phyloP scores from a whole-genome alignment of 352 stramenopile species.

The Phytopythium chamaehyphon region DNA sequence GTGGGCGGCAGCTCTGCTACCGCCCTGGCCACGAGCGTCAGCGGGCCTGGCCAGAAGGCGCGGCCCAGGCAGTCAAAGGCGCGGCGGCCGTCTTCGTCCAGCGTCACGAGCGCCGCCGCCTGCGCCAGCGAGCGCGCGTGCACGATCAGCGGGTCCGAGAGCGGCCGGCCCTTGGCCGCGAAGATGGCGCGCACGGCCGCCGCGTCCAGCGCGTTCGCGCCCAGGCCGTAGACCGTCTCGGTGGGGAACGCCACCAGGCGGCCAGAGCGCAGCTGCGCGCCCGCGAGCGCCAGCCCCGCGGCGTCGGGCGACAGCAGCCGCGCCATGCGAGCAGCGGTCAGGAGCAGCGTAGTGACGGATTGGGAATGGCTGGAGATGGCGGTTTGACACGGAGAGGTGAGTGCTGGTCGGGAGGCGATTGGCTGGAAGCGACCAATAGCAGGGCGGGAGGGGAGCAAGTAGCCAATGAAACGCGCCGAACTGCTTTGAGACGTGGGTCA shows the following conservation, averaged over 20 bases:
- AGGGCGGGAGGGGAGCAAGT: too few relatives aligned
- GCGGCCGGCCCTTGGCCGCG: conserved; percentile 90
- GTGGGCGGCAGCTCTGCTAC: conserved; percentile 73
- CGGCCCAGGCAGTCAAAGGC: conserved; percentile 84
- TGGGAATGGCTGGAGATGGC: too few relatives aligned
- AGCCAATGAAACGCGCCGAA: too few relatives aligned
- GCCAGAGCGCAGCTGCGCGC: conserved; percentile 67
- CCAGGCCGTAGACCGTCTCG: conserved; percentile 99
- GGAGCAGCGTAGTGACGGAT: not conserved
- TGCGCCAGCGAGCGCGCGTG: conserved; percentile 90
- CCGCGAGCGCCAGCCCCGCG: conserved; percentile 43
- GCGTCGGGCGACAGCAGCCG: conserved; percentile 39
- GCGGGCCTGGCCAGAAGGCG: conserved; percentile 96
- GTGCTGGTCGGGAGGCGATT: too few relatives aligned
- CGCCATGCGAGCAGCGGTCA: conserved; percentile 26
- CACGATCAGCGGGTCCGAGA: conserved; percentile 98
- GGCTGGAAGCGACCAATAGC: too few relatives aligned
- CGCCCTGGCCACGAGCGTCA: conserved; percentile 96
- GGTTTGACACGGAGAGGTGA: not conserved
- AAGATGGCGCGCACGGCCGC: conserved; percentile 96
- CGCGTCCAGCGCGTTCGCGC: conserved; percentile 95
- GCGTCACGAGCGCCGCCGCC: conserved; percentile 87
- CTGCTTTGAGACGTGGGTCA: too few relatives aligned
- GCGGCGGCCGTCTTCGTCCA: conserved; percentile 30
- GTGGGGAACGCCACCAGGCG: conserved; percentile 94